Evolutionary conservation across 441 rosid species (phyloP), one percentile per base, ranked within the genome.

Genomic region (Sinapis alba): DNA sequence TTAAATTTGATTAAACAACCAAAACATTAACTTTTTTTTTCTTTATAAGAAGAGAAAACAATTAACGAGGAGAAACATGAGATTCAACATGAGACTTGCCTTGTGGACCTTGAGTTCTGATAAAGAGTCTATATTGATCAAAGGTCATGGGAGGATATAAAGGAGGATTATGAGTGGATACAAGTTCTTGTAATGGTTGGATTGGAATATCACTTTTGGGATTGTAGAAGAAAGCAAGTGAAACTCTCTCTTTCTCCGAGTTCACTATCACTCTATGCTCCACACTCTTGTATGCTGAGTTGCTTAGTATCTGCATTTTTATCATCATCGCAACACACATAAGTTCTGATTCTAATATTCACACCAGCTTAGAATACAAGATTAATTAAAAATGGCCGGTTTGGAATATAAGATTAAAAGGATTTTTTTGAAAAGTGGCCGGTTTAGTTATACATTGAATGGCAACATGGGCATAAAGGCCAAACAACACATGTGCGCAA

Each of bases 81-180:
- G 96, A 81, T 7, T 94, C 92, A 9, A 92, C 93, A 74, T 94
- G 96, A 15, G 92, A 88, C 80, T 94, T 94, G 66, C 98, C 98
- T 23, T 65, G 71, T 6, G 93, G 97, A 62, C 98, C 98, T 67
- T 62, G 89, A 61, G 69, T 75, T 77, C 98, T 82, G 26, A 92
- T 90, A 79, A 82, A 94, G 72, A 82, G 90, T 56, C 98, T 82
- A 74, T 94, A 94, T 67, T 92, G 86, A 72, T 92, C 88, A 71
- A 86, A 94, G 56, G 98, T 92, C 98, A 88, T 88, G 2, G 97
- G 83, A 15, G 86, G 75, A 59, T 88, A 90, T 38, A 83, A 50
- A 0, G 97, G 78, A 5, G 98, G 93, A 36, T 61, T 73, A n/a
- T 83, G 86, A 3, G 60, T 24, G 1, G 91, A 78, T 21, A 94